A percentile compares a stretch with the other conserved stretches of the same genome.
phyloP scores from a whole-genome alignment of 768 basidiomycete species.

The Tremella mesenterica region DNA sequence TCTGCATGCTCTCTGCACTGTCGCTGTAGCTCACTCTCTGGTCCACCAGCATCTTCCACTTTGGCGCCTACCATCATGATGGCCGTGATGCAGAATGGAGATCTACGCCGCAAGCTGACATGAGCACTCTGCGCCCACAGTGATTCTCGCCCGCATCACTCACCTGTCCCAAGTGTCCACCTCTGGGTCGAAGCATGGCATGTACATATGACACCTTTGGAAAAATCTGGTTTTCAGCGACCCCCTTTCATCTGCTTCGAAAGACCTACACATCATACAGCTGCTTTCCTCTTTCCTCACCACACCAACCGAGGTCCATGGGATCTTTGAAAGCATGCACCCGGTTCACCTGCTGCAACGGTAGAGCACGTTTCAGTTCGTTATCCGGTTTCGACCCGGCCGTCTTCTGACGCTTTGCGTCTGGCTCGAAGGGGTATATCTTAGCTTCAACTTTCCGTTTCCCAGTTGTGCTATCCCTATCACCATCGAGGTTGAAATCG shows the following conservation, averaged over 20 bases:
- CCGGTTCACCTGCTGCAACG: conserved; percentile 10
- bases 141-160: neutral
- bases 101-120: conserved; percentile 26
- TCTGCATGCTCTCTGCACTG: conserved; percentile 29
- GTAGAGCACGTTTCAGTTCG: conserved; percentile 1
- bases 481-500: neutral
- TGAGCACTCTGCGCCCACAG: neutral
- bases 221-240: conserved; percentile 25
- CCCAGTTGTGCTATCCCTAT: neutral
- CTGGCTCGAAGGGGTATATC: conserved; percentile 10
- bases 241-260: neutral
- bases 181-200: conserved; percentile 34
- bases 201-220: conserved; percentile 23
- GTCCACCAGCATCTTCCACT: conserved; percentile 20
- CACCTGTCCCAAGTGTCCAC: conserved; percentile 34
- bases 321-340: neutral
- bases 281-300: conserved; percentile 18
- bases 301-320: conserved; percentile 13
- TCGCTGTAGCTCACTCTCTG: conserved; percentile 20
- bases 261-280: conserved; percentile 26
- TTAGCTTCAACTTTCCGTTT: neutral
- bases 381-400: neutral
- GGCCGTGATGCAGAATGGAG: conserved; percentile 30
- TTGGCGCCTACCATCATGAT: conserved; percentile 22
- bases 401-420: conserved; percentile 1